These are phyloP conservation scores for Thelonectria blattea DNA, from an alignment of 2,329 filamentous ascomycete genomes.

Conservation along the genomic window DNA sequence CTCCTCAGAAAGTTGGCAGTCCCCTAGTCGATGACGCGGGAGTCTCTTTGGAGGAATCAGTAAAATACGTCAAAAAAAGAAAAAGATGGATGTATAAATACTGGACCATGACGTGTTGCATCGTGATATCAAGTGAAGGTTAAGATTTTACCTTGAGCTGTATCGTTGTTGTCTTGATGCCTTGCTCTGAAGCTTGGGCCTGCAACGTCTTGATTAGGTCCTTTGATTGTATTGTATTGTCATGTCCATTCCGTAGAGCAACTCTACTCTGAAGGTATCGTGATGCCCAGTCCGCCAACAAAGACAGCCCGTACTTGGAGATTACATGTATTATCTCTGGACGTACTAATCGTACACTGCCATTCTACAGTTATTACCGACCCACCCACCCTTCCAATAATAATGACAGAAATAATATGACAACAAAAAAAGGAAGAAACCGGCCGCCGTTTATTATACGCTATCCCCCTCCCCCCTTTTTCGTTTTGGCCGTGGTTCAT, in stretches of 20 bases:
- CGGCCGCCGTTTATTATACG: conserved; percentile 28
- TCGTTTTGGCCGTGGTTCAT: conserved; percentile 4
- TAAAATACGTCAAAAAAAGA: conserved; percentile 32
- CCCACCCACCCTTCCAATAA: conserved; percentile 9
- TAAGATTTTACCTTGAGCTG: no score
- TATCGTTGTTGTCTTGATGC: neutral
- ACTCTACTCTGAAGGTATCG: neutral
- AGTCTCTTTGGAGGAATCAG: conserved; percentile 31
- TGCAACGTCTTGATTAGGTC: no score
- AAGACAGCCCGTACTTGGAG: neutral
- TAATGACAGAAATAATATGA: neutral
- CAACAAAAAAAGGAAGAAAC: conserved; percentile 21
- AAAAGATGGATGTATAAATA: conserved; percentile 27
- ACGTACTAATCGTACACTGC: conserved; percentile 29
- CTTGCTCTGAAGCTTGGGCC: neutral
- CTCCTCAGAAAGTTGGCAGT: conserved; percentile 23
- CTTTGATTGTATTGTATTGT: no score
- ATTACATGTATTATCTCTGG: neutral
- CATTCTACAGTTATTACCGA: conserved; percentile 8
- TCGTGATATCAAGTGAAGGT: neutral
- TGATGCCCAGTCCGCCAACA: neutral
- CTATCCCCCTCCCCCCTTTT: conserved; percentile 21
- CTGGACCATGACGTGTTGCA: neutral
- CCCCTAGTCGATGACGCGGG: conserved; percentile 20
- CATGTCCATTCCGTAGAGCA: neutral